phyloP scores from a whole-genome alignment of 306 rosid species.

The Amphicarpaea edgeworthii region DNA sequence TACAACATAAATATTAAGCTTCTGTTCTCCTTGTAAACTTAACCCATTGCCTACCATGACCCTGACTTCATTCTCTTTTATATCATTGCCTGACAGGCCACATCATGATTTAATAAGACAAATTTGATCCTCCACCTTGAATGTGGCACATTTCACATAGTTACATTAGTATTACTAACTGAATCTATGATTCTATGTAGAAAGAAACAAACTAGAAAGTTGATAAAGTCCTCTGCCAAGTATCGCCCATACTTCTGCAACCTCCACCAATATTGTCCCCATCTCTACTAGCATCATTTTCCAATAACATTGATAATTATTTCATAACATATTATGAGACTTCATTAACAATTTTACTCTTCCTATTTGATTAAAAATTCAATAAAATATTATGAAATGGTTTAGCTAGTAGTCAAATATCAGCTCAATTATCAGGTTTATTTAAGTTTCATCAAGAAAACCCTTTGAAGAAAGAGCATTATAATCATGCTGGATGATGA shows the following conservation, averaged over 20 bases:
- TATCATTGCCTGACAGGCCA: slow-evolving; percentile 24
- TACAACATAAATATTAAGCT: slow-evolving; percentile 11
- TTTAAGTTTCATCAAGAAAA: slow-evolving; percentile 19
- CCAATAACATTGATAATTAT: slow-evolving; percentile 21
- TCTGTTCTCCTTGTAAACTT: slow-evolving; percentile 5
- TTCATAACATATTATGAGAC: not conserved
- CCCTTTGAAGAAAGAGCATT: slow-evolving; percentile 1
- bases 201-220: slow-evolving; percentile 7
- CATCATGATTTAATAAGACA: slow-evolving; percentile 20
- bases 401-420: slow-evolving; percentile 23
- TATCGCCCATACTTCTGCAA: not conserved
- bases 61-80: not conserved
- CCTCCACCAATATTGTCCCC: not conserved
- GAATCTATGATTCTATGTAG: slow-evolving; percentile 19
- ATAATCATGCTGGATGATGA: slow-evolving; percentile 4
- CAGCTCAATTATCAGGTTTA: slow-evolving; percentile 1
- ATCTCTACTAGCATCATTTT: slow-evolving; percentile 15
- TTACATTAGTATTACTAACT: slow-evolving; percentile 31
- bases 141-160: not conserved
- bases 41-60: not conserved
- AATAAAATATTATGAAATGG: slow-evolving; percentile 26
- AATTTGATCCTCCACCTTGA: not conserved
- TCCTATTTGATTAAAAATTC: slow-evolving; percentile 4
- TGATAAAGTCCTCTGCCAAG: not conserved
- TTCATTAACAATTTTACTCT: too few relatives aligned